Evolutionary conservation across 2,329 filamentous ascomycete species (phyloP), one percentile per base, ranked within the genome.

Genomic region (Fusarium verrucosum): DNA sequence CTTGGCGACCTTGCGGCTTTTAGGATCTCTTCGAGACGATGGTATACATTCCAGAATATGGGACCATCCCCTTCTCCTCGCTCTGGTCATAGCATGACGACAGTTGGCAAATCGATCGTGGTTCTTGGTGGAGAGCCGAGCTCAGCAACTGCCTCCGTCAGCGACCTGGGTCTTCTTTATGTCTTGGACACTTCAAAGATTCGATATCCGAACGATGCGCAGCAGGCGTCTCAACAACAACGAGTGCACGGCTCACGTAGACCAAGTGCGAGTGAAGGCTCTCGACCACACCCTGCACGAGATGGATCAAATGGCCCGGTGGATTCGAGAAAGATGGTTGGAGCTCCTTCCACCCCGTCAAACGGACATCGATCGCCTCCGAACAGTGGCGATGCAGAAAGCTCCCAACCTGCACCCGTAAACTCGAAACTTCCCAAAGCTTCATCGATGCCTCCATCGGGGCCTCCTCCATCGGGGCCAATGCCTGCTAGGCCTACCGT

Each of bases 31-130:
- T 93, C 93, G 11, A 89, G 92, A 66, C 87, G 95, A 58, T 99
- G 95, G 95, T 99, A 98, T 76, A 99, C 95, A 32, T 99, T 99
- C 78, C 95, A 99, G 74, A 99, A 99, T 74, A 99, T 99, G 95
- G 95, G 95, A 0, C 94, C 94, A 4, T 96, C 94, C 2, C 95
- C 95, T 0, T 97, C 94, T 4, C 89, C 95, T 28, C 86, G 95
- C 59, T 98, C 94, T 16, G 95, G 95, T 2, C 95, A 99, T 76
- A 97, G 93, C 76, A 98, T 99, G 95, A 98, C 95, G 3, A 89
- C 93, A 3, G 92, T 94, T 63, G 92, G 92, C 26, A 97, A 97
- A 76, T 91, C 94, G 58, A 89, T 99, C 63, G 89, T 98, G 43
- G 92, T 98, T 36, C 83, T 98, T 28, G 96, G 92, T 33, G 95